Evolutionary conservation across 1,284 basidiomycete genomes (phyloP), one percentile per base, ranked within the genome.

Genomic region (Naganishia sp.): DNA sequence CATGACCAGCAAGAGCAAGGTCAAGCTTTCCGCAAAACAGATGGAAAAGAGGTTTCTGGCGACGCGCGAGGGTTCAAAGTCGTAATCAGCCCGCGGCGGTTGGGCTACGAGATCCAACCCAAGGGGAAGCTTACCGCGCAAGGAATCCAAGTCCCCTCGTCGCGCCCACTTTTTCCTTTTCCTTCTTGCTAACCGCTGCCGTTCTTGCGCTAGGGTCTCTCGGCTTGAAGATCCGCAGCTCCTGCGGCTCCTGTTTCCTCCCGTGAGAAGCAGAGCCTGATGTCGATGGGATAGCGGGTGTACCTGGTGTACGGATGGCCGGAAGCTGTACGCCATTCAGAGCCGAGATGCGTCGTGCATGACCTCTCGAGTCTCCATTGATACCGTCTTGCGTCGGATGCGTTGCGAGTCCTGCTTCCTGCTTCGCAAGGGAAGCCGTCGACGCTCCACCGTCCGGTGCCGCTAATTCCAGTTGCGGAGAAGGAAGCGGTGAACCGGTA

Each of bases 21-120:
- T 75, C 62, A 77, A 75, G 35, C 73, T 71, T 67, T 81, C 79
- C 1, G 78, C 77, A 67, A 80, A 77, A 60, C 75, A 77, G 2
- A 77, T 54, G 6, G 76, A 76, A 67, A 80, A 79, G 41, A 81
- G 71, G 4, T 72, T 67, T 49, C 78, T 79, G 49, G 52, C 6
- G 62, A 9, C n/a, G 21, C 1, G n/a, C n/a, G 6, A 46, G n/a
- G 2, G 41, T 31, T 23, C 7, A 39, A 13, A 39, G 7, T 13
- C 35, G 7, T 9, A 2, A 39, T 39, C 35, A 39, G 35, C 35
- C 13, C 35, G n/a, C 35, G 7, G 35, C 7, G 10, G 7, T 2
- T 39, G 35, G 65, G 39, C 28, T 56, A 52, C 41, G 56, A 55
- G 6, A 52, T 43, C 15, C 17, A 17, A 18, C 10, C 28, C 2